These are phyloP conservation scores for Hansenula sp. DNA, from an alignment of 1,139 yeast species.

Conservation along the genomic window DNA sequence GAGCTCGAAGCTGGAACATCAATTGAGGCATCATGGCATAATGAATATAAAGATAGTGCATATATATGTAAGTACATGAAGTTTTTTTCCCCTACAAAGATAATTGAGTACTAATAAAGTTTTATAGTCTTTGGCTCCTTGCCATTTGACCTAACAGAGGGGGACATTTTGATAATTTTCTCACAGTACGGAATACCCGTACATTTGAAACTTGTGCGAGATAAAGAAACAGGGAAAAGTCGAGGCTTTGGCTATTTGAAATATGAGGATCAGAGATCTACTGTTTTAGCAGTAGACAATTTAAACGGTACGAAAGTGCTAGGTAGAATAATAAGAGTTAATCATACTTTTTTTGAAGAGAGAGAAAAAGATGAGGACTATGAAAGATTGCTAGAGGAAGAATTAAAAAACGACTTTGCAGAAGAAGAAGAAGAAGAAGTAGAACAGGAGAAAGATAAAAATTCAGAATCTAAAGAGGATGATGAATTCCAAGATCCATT, in stretches of 20 bases:
- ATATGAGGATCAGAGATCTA: slow-evolving; percentile 77
- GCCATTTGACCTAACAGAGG: slow-evolving; percentile 60
- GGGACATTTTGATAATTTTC: slow-evolving; percentile 73
- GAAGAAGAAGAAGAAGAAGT: not conserved
- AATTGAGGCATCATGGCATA: slow-evolving; percentile 80
- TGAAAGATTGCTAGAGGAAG: slow-evolving; percentile 16
- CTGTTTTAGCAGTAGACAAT: slow-evolving; percentile 86
- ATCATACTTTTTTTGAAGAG: slow-evolving; percentile 67
- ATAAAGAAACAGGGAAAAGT: slow-evolving; percentile 62
- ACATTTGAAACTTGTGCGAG: slow-evolving; percentile 69
- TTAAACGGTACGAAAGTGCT: slow-evolving; percentile 66
- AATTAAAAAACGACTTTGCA: slow-evolving; percentile 3
- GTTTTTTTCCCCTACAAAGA: not conserved
- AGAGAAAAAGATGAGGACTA: slow-evolving; percentile 46
- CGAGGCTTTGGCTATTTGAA: slow-evolving; percentile 80
- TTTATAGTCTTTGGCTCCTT: slow-evolving; percentile 65
- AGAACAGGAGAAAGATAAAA: not conserved
- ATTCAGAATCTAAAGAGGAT: not conserved
- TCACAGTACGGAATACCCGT: slow-evolving; percentile 91
- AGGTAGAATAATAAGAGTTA: slow-evolving; percentile 62
- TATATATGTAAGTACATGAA: slow-evolving; percentile 35
- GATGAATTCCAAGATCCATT: slow-evolving; percentile 11
- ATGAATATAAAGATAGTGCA: slow-evolving; percentile 73
- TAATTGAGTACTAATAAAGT: slow-evolving; percentile 8
- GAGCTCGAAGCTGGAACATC: slow-evolving; percentile 64